Evolutionary conservation across 345 rosid genomes (phyloP), one percentile per base, ranked within the genome.

Genomic region (Populus davidiana): DNA sequence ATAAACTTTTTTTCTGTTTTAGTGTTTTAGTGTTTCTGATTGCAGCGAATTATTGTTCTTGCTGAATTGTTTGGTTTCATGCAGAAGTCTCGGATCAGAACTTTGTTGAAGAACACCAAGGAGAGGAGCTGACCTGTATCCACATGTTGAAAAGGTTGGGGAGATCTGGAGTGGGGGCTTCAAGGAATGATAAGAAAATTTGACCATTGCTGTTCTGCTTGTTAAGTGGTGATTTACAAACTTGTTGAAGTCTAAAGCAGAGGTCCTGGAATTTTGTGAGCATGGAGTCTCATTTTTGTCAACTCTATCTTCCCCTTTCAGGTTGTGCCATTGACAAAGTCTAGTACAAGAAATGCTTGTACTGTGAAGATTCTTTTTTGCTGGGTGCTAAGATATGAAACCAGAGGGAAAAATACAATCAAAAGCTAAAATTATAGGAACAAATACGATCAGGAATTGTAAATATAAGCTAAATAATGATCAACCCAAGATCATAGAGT

Each of bases 71-170:
- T 47, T 82, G 29, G 69, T 76, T 43, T 67, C 70, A n/a, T 77
- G 2, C 89, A 90, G 97, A 93, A 86, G 88, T 79, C 6, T 89
- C 92, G 18, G 93, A 88, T 83, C 98, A 91, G 88, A 93, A 93
- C 83, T 93, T 93, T 86, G 85, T 70, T 29, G 87, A 87, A 62
- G 88, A 77, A 73, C 81, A 85, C 25, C 73, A 71, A 68, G 85
- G 66, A 72, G 84, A 79, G 41, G 73, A 76, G 31, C 80, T 75
- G 71, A 74, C 73, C 44, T 47, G 59, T 69, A 63, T 70, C 16
- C 67, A 78, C 14, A 13, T 10, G 62, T 67, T 79, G 16, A 89
- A 86, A 75, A 84, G 85, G 74, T 63, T 56, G 82, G 83, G 76
- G 84, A 81, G 64, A 29, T 54, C 73, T 71, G 74, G 25, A 12